Evolutionary conservation across 2,329 filamentous ascomycete species (phyloP).

Genomic region (Rutstroemia sp.): DNA sequence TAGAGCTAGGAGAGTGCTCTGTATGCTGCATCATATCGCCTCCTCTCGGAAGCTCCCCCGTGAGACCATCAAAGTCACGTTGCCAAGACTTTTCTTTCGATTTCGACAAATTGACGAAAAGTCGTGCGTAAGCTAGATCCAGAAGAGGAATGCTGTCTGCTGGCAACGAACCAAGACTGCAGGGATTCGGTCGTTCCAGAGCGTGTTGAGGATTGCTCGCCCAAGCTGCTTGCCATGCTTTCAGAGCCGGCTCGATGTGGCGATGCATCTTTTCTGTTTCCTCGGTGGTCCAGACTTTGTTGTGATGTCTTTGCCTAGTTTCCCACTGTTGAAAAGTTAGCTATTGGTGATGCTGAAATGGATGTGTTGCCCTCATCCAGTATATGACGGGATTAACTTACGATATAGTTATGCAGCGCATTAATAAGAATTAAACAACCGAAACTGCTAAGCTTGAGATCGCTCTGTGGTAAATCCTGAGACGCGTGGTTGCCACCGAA

Average conservation of each 20-base stretch:
- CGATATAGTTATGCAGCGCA: constrained; percentile 89
- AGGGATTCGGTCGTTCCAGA: constrained; percentile 77
- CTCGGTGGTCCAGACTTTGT: constrained; percentile 80
- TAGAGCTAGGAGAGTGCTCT: constrained; percentile 48
- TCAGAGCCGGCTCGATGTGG: constrained; percentile 87
- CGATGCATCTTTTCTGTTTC: constrained; percentile 95
- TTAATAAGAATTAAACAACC: constrained; percentile 89
- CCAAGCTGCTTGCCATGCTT: constrained; percentile 94
- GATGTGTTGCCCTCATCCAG: not conserved
- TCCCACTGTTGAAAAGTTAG: constrained; percentile 54
- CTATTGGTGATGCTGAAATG: too few relatives aligned
- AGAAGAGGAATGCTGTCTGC: constrained; percentile 86
- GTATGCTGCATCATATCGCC: constrained; percentile 68
- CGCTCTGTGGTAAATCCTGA: constrained; percentile 47
- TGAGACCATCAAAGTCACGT: constrained; percentile 86
- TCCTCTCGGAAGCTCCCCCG: constrained; percentile 74
- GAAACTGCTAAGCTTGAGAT: constrained; percentile 79
- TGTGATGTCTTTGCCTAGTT: constrained; percentile 82
- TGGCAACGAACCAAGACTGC: constrained; percentile 71
- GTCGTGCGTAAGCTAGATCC: constrained; percentile 82
- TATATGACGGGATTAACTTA: not conserved
- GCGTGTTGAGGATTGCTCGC: constrained; percentile 78
- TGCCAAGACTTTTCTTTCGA: constrained; percentile 94
- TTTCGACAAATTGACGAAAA: constrained; percentile 88
- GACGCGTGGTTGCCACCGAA: constrained; percentile 40